A percentile compares a stretch with the other conserved stretches of the same genome.
phyloP scores from a whole-genome alignment of 2,329 filamentous ascomycete genomes.

The Cladosporium sp. region DNA sequence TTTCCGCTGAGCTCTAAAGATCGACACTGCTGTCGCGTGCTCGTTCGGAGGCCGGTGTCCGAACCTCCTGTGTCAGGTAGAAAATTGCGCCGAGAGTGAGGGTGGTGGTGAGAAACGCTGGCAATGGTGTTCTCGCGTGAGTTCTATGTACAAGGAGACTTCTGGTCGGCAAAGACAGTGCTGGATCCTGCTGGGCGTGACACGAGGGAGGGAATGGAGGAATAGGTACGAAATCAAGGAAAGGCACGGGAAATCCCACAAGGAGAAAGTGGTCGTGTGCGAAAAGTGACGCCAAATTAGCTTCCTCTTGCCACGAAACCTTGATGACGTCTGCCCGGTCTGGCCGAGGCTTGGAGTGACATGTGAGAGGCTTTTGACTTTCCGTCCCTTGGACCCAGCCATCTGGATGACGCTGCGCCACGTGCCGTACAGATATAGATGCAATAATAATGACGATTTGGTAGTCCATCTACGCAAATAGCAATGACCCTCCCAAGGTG shows the following conservation, averaged over 20 bases:
- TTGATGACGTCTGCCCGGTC: not conserved
- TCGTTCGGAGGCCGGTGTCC: not conserved
- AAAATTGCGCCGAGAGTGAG: not conserved
- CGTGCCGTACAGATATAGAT: not conserved
- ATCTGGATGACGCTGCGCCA: not conserved
- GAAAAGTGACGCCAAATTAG: not conserved
- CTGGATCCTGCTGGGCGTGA: not conserved
- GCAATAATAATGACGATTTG: too few relatives aligned
- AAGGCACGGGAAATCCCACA: not conserved
- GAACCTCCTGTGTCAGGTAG: not conserved
- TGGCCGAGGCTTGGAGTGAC: not conserved
- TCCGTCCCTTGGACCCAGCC: too few relatives aligned
- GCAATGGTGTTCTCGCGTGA: not conserved
- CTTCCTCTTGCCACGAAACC: not conserved
- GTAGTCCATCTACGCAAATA: too few relatives aligned
- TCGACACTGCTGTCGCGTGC: constrained; percentile 10
- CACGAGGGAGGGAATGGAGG: not conserved
- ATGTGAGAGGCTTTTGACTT: too few relatives aligned
- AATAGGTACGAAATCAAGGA: not conserved
- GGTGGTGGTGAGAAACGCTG: not conserved
- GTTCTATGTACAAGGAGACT: not conserved
- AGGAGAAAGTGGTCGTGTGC: constrained; percentile 12
- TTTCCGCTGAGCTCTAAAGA: not conserved
- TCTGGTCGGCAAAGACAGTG: not conserved
- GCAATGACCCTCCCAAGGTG: too few relatives aligned